Base-by-base conservation (phyloP, 345 rosid species). In the Euclidium syriacum region DNA sequence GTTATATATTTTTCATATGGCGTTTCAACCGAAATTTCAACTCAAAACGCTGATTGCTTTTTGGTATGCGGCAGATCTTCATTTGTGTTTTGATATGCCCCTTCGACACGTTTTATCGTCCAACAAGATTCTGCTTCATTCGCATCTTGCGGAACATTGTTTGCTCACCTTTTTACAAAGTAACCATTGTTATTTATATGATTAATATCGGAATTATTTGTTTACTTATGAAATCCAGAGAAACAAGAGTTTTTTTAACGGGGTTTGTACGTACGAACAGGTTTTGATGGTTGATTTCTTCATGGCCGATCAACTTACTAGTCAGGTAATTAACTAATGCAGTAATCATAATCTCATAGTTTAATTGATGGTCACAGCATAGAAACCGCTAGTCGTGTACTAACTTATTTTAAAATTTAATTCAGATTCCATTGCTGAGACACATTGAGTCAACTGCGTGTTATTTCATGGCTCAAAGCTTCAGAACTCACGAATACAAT, bases 221-320 rank as follows among this genome's bases (percentile, higher is more conserved):
- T 26, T 72, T 11, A 72, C 67, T 72, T 72, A 72, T 41, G 75
- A 1, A 15, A 72, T 11, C 32, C 0, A 9, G 22, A 15, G 7
- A 34, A 39, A 39, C 23, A 6, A 64, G 44, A 24, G 46, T 10
- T 50, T 23, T 20, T 0, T 38, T 16, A 4, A 7, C 18, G 7
- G 0, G 16, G 17, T 25, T 68, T 68, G 47, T 39, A 26, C 14
- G 41, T 1, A 49, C 14, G 2, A 71, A 58, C 73, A 91, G 96
- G 97, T 92, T 68, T 60, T 84, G 77, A 75, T 94, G 95, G 97
- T 81, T 7, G 99, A 94, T 55, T 87, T 90, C 62, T 90, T 94
- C 84, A 90, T 94, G 97, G 99, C 95, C 5, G 99, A 90, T 75
- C 99, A 94, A 60, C 92, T 94, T 23, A 87, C 96, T 11, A 94